These are phyloP conservation scores for Chamaenerion angustifolium DNA, from an alignment of 345 rosid genomes.

Conservation along the genomic window DNA sequence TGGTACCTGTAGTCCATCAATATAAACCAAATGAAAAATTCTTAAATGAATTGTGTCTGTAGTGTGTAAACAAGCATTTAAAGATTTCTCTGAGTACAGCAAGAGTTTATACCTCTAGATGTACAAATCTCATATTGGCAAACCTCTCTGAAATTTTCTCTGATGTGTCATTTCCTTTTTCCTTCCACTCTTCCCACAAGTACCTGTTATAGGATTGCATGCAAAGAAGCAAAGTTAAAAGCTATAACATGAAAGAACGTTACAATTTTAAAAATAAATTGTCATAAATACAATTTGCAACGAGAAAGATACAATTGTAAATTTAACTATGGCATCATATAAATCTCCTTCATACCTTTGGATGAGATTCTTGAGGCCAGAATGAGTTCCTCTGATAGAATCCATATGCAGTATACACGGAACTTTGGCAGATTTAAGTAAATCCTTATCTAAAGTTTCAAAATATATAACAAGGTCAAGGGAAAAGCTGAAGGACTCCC, in stretches of 20 bases:
- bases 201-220: conserved; percentile 37
- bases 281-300: not conserved
- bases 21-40: no score
- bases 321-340: not conserved
- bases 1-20: conserved; percentile 49
- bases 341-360: conserved; percentile 47
- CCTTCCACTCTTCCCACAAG: conserved; percentile 91
- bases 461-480: conserved; percentile 4
- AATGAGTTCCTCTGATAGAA: conserved; percentile 91
- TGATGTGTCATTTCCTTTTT: conserved; percentile 51
- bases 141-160: conserved; percentile 61
- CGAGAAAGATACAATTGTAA: no score
- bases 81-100: not conserved
- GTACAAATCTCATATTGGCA: conserved; percentile 77
- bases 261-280: not conserved
- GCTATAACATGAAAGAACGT: not conserved
- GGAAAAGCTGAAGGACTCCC: conserved; percentile 2
- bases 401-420: conserved; percentile 98
- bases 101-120: conserved; percentile 65
- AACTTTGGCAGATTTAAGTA: conserved; percentile 30
- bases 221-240: not conserved
- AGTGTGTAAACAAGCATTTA: not conserved
- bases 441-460: conserved; percentile 40
- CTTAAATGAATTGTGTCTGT: no score
- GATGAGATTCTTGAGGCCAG: conserved; percentile 80